Conservation (phyloP, 345 rosid genomes). For the Eucalyptus cloeziana region DNA sequence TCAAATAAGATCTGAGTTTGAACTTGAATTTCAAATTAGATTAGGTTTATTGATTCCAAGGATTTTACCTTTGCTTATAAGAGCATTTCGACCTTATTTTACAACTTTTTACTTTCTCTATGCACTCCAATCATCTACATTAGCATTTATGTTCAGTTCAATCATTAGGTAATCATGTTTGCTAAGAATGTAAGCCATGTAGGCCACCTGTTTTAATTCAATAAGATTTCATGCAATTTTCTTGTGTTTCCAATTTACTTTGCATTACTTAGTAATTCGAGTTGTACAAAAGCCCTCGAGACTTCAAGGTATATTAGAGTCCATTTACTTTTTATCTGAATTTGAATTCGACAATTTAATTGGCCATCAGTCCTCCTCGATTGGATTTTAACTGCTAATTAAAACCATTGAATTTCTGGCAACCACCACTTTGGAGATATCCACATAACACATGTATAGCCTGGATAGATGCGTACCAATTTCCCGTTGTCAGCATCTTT, state of each 20-base stretch:
- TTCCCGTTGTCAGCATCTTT: neutral
- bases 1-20: neutral
- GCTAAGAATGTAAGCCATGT: neutral
- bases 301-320: neutral
- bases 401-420: neutral
- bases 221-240: neutral
- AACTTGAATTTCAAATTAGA: neutral
- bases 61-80: neutral
- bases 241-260: neutral
- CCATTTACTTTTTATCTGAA: neutral
- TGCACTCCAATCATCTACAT: neutral
- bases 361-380: neutral
- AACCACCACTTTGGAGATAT: neutral
- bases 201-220: neutral
- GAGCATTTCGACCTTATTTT: neutral
- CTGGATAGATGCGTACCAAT: neutral
- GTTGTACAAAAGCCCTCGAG: neutral
- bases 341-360: neutral
- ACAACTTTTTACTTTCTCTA: neutral
- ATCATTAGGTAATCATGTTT: neutral
- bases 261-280: neutral
- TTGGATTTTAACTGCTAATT: neutral
- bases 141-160: neutral
- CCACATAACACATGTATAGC: neutral
- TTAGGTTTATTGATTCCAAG: neutral